Evolutionary conservation across 306 rosid species (phyloP), one percentile per base, ranked within the genome.

Genomic region (Sicyos baderoa): DNA sequence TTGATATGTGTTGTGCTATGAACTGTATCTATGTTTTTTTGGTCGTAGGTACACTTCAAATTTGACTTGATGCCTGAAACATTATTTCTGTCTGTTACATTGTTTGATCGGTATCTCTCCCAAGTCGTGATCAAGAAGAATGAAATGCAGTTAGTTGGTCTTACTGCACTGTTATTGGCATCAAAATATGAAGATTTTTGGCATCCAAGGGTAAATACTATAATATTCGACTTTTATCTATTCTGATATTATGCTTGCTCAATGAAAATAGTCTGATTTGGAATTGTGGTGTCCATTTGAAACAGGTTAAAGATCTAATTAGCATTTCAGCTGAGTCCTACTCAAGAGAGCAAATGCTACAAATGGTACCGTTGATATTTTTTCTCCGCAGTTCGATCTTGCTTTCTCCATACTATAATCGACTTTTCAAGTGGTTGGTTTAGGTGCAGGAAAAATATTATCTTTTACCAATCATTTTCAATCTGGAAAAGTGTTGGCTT

Each of bases 21-120:
- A 35, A 17, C 75, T 69, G 72, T 48, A 35, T 73, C 54, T 75
- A 61, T 69, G 0, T 44, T 45, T 54, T 54, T 76, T 53, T 22
- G 72, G 79, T 78, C 79, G 51, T 76, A 88, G 98, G 99, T 90
- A 54, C 99, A 88, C 84, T 74, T 73, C 76, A 93, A 88, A 77
- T 93, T 81, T 81, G 94, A 89, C 68, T 83, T 93, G 80, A 87
- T 89, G 98, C 95, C 86, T 44, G 98, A 92, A 78, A 92, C 98
- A 52, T 80, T 92, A 57, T 72, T 56, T 72, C 75, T 72, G 54
- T 13, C 75, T 12, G 16, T 72, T 49, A 57, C 66, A 1, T 57
- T 56, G 56, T 44, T 72, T 56, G 75, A 72, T 25, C 89, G 86
- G 77, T 88, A 83, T 85, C 87, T 93, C 63, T 89, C 98, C 57